Conservation (phyloP, 495 filamentous ascomycete species). For the Oidiodendron maius region DNA sequence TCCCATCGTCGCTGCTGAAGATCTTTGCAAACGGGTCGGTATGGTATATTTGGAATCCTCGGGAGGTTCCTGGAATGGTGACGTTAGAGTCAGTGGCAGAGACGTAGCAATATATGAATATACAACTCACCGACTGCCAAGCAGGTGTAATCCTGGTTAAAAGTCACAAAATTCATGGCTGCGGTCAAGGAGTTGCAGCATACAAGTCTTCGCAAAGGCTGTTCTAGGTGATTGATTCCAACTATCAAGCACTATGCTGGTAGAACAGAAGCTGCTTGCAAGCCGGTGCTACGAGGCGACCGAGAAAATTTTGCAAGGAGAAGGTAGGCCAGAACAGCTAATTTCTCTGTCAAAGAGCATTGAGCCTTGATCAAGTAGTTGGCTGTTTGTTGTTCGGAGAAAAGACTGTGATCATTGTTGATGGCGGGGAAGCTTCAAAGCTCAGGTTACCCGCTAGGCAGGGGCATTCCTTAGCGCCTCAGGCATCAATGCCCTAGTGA, state of each 20-base stretch:
- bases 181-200: conserved; percentile 24
- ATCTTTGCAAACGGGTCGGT: conserved; percentile 93
- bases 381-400: background rate
- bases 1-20: conserved; percentile 86
- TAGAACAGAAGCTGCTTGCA: too few species aligned
- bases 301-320: too few species aligned
- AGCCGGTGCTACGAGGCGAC: background rate
- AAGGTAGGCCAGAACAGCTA: conserved; percentile 7
- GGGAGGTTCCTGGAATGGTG: conserved; percentile 60
- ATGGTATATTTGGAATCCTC: conserved; percentile 91
- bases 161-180: conserved; percentile 95
- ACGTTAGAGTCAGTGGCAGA: background rate
- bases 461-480: too few species aligned
- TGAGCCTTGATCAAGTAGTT: background rate
- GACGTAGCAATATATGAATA: background rate
- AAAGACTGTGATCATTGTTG: background rate
- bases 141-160: conserved; percentile 98
- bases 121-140: conserved; percentile 74
- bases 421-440: conserved; percentile 3
- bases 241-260: too few species aligned
- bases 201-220: too few species aligned
- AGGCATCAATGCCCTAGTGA: too few species aligned
- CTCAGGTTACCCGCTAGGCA: too few species aligned
- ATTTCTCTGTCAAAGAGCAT: background rate
- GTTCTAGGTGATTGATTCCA: too few species aligned